Evolutionary conservation across 75 land plant species (phyloP), one percentile per base, ranked within the genome.

Genomic region (Ceratopteris richardii): DNA sequence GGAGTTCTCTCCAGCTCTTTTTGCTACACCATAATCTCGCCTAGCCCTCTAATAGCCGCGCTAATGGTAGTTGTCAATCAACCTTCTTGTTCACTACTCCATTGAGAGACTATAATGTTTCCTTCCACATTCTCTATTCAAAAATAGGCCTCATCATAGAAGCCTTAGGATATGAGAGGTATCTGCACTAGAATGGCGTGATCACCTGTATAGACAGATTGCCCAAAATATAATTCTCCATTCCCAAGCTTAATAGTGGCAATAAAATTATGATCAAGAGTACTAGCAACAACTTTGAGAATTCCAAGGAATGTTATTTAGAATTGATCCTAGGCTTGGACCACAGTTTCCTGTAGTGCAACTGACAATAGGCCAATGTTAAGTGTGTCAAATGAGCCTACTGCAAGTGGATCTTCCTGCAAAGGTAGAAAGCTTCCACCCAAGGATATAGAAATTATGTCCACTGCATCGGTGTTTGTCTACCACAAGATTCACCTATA

Each of bases 21-120:
- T 31, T 80, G 65, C 55, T 88, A 85, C 21, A 80, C 81, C 21
- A 88, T 46, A 13, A 92, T 64, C 94, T 88, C 82, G 0, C 80
- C 97, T 23, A 56, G 58, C 1, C 97, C 97, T 9, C 93, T 88
- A 6, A 17, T 17, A 6, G 50, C 50, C 4, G 22, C 22, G 3
- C 5, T 17, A n/a, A 46, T 9, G 3, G 37, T 9, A 33, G 37
- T 9, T 4, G 37, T 9, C 3, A 9, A 33, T 3, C 50, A 17
- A 4, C 3, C 4, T 17, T 17, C 4, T 14, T 46, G 13, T 14
- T 46, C 12, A 4, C 50, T 2, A 3, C 50, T 18, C 50, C 17
- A 17, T 18, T 46, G 50, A 17, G 13, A 46, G 4, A 46, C 4
- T 5, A 46, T 17, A 46, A 46, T 46, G 13, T 46, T 46, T 5